Base-by-base conservation (phyloP, 2,329 filamentous ascomycete species). In the Cyphellophora europaea region DNA sequence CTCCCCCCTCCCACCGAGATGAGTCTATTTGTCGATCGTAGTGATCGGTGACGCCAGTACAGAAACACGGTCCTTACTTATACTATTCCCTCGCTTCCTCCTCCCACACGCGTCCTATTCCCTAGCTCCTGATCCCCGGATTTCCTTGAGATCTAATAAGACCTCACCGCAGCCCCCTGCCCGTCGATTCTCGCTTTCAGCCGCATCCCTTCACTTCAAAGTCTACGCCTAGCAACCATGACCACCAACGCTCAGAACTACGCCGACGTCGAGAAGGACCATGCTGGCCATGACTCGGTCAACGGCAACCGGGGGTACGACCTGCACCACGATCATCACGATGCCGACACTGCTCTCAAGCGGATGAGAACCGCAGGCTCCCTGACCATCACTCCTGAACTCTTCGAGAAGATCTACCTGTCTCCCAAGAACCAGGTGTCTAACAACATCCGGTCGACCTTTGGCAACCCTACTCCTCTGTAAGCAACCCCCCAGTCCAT, bases 341-440 rank as follows among this genome's bases (percentile, higher is more conserved):
- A 44, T 39, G 33, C 35, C 6, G 48, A 51, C 16, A 44, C 43
- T 36, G 65, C 65, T 5, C 44, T 69, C 37, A 53, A 51, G 37
- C 57, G 58, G 31, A 65, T 68, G 44, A 57, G 62, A 18, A 73
- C 70, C 2, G 66, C 68, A 17, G 69, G 70, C 39, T 70, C 66
- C 50, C 62, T 56, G 14, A 53, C 53, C 3, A 51, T 56, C 14
- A 49, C 51, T 6, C 51, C 53, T 0, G 53, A 56, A 41, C 53
- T 55, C 33, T 56, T 56, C 30, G 53, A 56, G 43, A 56, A 50
- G 45, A 50, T 56, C 19, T 56, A 56, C 33, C 45, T 56, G n/a
- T 53, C 47, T 13, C 53, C 53, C 5, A 53, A 55, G 48, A 54
- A 50, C 32, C 51, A 48, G 16, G 51, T 50, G 6, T 53, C 54